phyloP scores from a whole-genome alignment of 352 stramenopile species.

The Vaucheria bursata region DNA sequence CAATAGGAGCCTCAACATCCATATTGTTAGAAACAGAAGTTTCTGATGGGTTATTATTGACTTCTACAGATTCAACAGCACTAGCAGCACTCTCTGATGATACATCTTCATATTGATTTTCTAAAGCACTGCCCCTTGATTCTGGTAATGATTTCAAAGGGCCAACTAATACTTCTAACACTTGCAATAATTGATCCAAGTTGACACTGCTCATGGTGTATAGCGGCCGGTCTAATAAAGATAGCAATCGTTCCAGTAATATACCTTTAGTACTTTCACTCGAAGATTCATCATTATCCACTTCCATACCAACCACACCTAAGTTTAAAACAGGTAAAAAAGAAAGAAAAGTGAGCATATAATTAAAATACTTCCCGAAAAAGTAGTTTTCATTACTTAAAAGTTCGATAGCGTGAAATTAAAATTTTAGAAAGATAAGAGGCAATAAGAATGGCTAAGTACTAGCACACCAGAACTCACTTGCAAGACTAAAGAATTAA shows the following conservation, averaged over 20 bases:
- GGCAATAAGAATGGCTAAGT: too few relatives aligned
- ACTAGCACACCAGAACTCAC: too few relatives aligned
- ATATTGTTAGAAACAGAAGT: too few relatives aligned
- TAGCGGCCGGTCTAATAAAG: conserved; percentile 26
- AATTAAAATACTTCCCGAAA: too few relatives aligned
- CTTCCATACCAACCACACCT: neutral
- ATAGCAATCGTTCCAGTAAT: conserved; percentile 37
- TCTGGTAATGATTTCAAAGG: conserved; percentile 23
- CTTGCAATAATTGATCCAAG: conserved; percentile 35
- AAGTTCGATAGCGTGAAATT: too few relatives aligned
- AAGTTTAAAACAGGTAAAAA: too few relatives aligned
- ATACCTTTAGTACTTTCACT: neutral
- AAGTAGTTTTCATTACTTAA: too few relatives aligned
- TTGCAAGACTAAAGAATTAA: too few relatives aligned
- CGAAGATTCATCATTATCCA: neutral
- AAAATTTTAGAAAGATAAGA: too few relatives aligned
- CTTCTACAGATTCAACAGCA: neutral
- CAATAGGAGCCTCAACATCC: too few relatives aligned
- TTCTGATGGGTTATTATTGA: too few relatives aligned
- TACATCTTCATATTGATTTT: neutral
- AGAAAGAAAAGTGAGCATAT: neutral
- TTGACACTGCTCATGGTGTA: conserved; percentile 41
- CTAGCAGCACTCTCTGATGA: neutral
- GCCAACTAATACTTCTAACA: conserved; percentile 29
- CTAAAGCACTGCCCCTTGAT: neutral